Evolutionary conservation across 2,329 filamentous ascomycete species (phyloP), one percentile per base, ranked within the genome.

Genomic region (Calonectria fujianensis): DNA sequence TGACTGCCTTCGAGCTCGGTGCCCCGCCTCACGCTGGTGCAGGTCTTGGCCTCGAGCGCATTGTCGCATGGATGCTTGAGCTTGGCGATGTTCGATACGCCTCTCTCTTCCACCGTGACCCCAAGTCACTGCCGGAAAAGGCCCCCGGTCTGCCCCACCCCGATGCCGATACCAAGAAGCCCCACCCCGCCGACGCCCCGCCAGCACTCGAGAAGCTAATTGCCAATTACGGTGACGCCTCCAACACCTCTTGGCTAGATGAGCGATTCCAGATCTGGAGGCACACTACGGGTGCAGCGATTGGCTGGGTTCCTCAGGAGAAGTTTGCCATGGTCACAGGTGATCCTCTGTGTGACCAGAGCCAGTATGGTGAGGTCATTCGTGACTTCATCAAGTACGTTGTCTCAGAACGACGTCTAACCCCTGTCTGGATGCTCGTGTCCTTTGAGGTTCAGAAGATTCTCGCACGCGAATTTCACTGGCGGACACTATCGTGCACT

Each of bases 141-240:
- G 86, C 90, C 2, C 86, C 89, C 14, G 89, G 91, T 70, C 89
- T 98, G n/a, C 92, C 95, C 4, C 96, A 98, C 83, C 95, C 95
- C 4, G 95, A 98, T 78, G 94, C 96, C 9, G 96, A 96, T 82
- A 98, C 96, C 0, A 90, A 86, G 16, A 86, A 87, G 78, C 82
- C 83, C 61, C 85, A 85, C 14, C 78, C 85, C 78, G 88, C 85
- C 72, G 89, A 87, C 82, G 89, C 93, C 65, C 87, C 94, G 69
- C 96, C 96, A 67, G 90, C 95, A 0, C 84, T 98, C 7, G 95
- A 96, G 83, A 94, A 98, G 82, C 92, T 98, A 52, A 96, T 98
- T 83, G 95, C 95, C 82, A 98, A 98, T 85, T 98, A 98, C 80
- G 96, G 96, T 76, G 96, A 98, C 84, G 95, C 96, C 2, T 96